phyloP scores from a whole-genome alignment of 768 basidiomycete species.

The Auriculariales sp. region DNA sequence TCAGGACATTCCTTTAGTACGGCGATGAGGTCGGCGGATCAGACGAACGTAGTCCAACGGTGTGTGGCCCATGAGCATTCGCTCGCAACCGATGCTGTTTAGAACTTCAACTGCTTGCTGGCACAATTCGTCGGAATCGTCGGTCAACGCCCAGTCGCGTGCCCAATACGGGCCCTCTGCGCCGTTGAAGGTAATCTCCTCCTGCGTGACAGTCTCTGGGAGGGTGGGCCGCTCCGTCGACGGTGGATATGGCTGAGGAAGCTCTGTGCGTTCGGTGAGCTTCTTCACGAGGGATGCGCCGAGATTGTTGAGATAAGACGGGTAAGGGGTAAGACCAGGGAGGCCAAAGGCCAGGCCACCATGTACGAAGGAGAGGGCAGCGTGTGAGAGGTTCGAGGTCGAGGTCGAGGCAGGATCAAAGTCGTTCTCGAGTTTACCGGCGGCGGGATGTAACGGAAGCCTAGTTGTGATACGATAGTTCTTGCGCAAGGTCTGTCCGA shows the following conservation, averaged over 20 bases:
- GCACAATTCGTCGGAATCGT: constrained; percentile 21
- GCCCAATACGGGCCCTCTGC: constrained; percentile 26
- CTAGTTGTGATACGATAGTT: constrained; percentile 19
- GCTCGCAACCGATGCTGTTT: constrained; percentile 17
- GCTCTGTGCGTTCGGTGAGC: constrained; percentile 15
- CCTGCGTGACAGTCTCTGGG: constrained; percentile 17
- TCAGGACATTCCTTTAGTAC: not conserved
- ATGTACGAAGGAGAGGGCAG: constrained; percentile 26
- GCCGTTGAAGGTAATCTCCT: constrained; percentile 23
- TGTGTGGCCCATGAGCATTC: constrained; percentile 30
- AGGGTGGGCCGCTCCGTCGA: constrained; percentile 7
- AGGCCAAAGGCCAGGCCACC: constrained; percentile 25
- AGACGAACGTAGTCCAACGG: constrained; percentile 20
- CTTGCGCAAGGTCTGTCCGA: constrained; percentile 23
- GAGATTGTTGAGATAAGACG: constrained; percentile 22
- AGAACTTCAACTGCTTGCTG: constrained; percentile 18
- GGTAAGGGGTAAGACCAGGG: constrained; percentile 21
- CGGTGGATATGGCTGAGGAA: constrained; percentile 21
- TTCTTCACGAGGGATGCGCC: constrained; percentile 20
- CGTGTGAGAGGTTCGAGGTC: constrained; percentile 10
- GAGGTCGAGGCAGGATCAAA: constrained; percentile 2
- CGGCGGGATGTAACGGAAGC: constrained; percentile 12
- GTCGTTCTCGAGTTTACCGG: constrained; percentile 8
- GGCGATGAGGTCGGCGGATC: not conserved
- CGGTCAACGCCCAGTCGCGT: constrained; percentile 18